Evolutionary conservation across 169 alveolate species (phyloP), one percentile per base, ranked within the genome.

Genomic region (Plasmodium billcollinsi): DNA sequence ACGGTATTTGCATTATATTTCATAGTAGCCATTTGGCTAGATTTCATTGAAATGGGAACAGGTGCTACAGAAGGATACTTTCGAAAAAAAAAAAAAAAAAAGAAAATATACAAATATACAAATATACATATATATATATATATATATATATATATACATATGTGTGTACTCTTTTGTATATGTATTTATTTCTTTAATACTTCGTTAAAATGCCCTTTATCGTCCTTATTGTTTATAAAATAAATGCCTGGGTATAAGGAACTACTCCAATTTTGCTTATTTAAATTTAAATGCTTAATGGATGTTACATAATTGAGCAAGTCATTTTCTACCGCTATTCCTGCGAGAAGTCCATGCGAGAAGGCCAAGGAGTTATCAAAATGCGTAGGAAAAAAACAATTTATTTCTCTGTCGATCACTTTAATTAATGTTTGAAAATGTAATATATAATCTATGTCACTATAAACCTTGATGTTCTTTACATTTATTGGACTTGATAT

Each of bases 11-110:
- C 89, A 47, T 78, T 78, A 54, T 78, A 61, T 29, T 78, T 78
- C 54, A 78, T 78, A 26, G 89, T 78, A 6, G 76, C 89, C 89
- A 78, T 78, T 66, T 65, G 78, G 43, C 78, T 50, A 18, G 89
- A 78, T 45, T 78, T 78, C 61, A 65, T 69, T 21, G 89, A 78
- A 12, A 78, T 71, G 33, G 89, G 74, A 24, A 58, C 75, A 8
- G 89, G 89, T 14, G 75, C 75, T 47, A 70, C 78, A 24, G 49
- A 78, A 18, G 75, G 89, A 47, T 78, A 66, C 89, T 78, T 21
- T 21, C 2, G 7, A 21, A 43, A 18, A 47, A 45, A 70, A 50
- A 3, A 20, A 21, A 21, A 65, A n/a, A 39, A 65, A 26, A 65
- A 24, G 1, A 2, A 24, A 2, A 33, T 0, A 63, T 58, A 58